Base-by-base conservation (phyloP, 1,284 basidiomycete species). In the Abortiporus biennis region DNA sequence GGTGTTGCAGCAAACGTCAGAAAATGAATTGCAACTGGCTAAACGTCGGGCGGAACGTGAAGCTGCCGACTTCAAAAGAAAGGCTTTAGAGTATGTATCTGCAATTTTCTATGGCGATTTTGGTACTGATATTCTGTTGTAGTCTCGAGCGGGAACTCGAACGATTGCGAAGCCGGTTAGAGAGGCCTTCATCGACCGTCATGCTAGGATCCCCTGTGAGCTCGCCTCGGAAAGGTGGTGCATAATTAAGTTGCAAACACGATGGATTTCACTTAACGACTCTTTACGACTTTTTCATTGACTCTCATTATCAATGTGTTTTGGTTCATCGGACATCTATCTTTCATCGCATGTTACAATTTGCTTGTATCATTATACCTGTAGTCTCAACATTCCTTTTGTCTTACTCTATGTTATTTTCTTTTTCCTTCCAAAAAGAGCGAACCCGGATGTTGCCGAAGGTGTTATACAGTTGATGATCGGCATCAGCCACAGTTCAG, bases 41-140 rank as follows among this genome's bases (percentile, higher is more conserved):
- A 87, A 87, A 59, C 76, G 85, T 36, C 73, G 84, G 38, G 81
- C 82, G 31, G 85, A 88, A 54, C 72, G 85, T 20, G 85, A 89
- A 54, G 81, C 80, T 17, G 73, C 66, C 1, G 85, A 89, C 50
- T 76, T 75, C 51, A 84, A 78, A 59, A 82, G 85, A 61, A 76
- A 77, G 47, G 70, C 78, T 24, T 65, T 87, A 13, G 78, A 72
- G 84, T 87, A 53, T 38, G 78, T 60, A 27, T 22, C 17, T 6
- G 37, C 12, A 16, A 31, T 46, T 30, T n/a, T 40, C 23, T 42
- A 25, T 27, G 17, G 11, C 38, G 21, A 27, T 25, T 9, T 43
- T 21, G 15, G 36, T 47, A 42, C 17, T 42, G 43, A 31, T 13
- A 50, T 66, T 71, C 27, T 35, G 22, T 32, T 42, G 6, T 49